Evolutionary conservation across 345 rosid species (phyloP), one percentile per base, ranked within the genome.

Genomic region (Linum lewisii): DNA sequence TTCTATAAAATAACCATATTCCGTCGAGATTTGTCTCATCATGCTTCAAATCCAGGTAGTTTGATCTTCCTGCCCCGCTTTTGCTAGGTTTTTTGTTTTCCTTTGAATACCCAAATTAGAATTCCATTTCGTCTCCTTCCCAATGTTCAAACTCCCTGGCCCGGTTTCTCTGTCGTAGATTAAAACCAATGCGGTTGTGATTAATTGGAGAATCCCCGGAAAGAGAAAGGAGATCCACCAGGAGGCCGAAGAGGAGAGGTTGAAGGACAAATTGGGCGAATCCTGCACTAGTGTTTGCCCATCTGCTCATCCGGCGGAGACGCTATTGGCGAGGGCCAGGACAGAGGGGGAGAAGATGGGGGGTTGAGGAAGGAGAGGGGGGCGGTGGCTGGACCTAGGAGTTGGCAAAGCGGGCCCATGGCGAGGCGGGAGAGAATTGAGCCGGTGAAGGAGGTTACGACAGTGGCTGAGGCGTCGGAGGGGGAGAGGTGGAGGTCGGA

Each of bases 221-320:
- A 82, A 54, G 1, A 85, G 7, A 62, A 87, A 87, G 0, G 84
- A 72, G 44, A 73, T 58, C 1, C 97, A 82, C 97, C 94, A 87
- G 0, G 97, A 81, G 6, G 63, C 10, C 65, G 60, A 15, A 21
- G 61, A 21, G 11, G 81, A 70, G n/a, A 74, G 8, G 57, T 63
- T 32, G 24, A 69, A 56, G 64, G 61, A 50, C 54, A 15, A 90
- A 66, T 70, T 90, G 94, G 9, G 95, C 79, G 22, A 71, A 21
- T n/a, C 94, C 94, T 0, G 94, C 47, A 6, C 96, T 94, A 24
- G 76, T 72, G 64, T 78, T 82, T n/a, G 91, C 94, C 97, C 94
- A 87, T n/a, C n/a, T n/a, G n/a, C n/a, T n/a, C n/a, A n/a, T 0
- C 96, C 94, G 0, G 91, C 91, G 0, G 97, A 66, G 44, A 87